Evolutionary conservation across 1,284 basidiomycete species (phyloP).

Genomic region (Malassezia pachydermatis): DNA sequence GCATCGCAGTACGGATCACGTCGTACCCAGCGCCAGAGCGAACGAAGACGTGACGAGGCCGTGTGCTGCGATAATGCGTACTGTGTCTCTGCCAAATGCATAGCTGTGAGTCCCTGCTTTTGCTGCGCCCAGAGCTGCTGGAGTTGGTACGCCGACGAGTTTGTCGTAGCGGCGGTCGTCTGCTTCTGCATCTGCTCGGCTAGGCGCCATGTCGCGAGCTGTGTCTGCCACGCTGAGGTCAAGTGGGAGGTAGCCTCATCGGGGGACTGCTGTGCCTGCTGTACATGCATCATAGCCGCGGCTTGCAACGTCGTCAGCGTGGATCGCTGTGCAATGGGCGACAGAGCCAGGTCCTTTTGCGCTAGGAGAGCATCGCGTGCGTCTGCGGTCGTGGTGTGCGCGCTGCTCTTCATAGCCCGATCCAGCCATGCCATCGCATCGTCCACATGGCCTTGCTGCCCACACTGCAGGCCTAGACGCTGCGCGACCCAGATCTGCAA

Average conservation of each 20-base stretch:
- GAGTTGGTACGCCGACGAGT: slow-evolving; percentile 8
- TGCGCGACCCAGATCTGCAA: neutral
- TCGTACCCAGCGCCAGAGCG: neutral
- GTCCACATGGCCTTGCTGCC: neutral
- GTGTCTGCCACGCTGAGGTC: slow-evolving; percentile 24
- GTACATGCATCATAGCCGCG: neutral
- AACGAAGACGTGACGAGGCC: neutral
- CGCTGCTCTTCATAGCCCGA: slow-evolving; percentile 2
- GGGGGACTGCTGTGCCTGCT: neutral
- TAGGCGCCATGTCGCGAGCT: slow-evolving; percentile 28
- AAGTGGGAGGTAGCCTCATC: slow-evolving; percentile 7
- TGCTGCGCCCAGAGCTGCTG: slow-evolving; percentile 29
- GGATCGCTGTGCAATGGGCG: slow-evolving; percentile 24
- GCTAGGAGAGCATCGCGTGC: neutral
- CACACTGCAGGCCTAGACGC: slow-evolving; percentile 4
- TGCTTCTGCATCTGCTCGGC: neutral
- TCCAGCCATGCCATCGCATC: slow-evolving; percentile 1
- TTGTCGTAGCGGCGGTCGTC: neutral
- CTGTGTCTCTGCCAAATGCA: slow-evolving; percentile 39
- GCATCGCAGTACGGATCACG: neutral
- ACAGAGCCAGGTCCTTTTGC: neutral
- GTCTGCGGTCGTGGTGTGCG: neutral
- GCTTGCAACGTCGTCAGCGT: slow-evolving; percentile 27
- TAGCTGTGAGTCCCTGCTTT: slow-evolving; percentile 23
- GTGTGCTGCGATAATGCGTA: slow-evolving; percentile 22